Evolutionary conservation across 495 filamentous ascomycete species (phyloP).

Genomic region (Aspergillus heteromorphus): DNA sequence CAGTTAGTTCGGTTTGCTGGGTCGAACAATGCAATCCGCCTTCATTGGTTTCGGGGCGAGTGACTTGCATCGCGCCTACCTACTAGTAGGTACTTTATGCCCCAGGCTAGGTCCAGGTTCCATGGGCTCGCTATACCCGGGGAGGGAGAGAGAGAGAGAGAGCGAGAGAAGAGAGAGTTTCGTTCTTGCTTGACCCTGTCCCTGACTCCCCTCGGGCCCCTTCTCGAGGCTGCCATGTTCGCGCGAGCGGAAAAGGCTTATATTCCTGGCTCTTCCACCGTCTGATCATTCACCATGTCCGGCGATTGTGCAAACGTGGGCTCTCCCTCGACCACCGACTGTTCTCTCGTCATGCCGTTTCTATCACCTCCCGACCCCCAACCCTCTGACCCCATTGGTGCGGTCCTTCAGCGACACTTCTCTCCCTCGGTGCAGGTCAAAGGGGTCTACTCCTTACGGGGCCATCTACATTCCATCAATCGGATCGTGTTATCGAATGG

Average conservation of each 20-base stretch:
- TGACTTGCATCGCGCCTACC: neutral
- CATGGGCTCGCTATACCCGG: neutral
- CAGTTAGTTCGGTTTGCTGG: too few relatives aligned
- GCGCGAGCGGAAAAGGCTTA: neutral
- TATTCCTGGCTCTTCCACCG: neutral
- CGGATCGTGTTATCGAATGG: conserved; percentile 51
- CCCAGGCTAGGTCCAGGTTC: neutral
- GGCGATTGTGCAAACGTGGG: neutral
- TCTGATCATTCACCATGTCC: neutral
- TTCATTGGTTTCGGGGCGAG: neutral
- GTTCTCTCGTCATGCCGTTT: conserved; percentile 13
- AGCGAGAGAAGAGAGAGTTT: too few relatives aligned
- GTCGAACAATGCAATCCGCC: neutral
- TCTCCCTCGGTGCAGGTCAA: conserved; percentile 36
- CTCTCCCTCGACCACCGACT: neutral
- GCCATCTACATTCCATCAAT: conserved; percentile 50
- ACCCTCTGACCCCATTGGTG: conserved; percentile 30
- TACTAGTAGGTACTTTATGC: too few relatives aligned
- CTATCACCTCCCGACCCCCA: conserved; percentile 11
- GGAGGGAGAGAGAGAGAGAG: neutral
- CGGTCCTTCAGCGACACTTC: conserved; percentile 36
- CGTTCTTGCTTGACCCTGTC: too few relatives aligned
- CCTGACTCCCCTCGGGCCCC: neutral
- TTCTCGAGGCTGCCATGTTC: neutral
- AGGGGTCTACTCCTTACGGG: conserved; percentile 37